Conservation (phyloP, 441 rosid genomes). For the Populus hybrid region DNA sequence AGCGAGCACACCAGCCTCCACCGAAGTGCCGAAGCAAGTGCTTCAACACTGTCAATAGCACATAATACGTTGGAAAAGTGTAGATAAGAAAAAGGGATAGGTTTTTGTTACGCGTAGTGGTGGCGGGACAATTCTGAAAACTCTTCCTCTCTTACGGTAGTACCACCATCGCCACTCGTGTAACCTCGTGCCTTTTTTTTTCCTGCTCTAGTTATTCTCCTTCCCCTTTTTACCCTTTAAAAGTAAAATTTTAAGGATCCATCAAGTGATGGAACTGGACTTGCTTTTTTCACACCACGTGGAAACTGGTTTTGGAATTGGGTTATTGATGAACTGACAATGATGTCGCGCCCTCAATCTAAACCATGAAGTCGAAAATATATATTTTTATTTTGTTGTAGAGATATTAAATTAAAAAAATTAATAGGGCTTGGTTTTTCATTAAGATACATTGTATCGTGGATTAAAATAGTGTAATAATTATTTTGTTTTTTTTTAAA, state of each 20-base stretch:
- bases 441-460: too few species aligned
- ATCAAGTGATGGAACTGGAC: too few species aligned
- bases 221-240: not conserved
- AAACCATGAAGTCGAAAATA: not conserved
- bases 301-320: not conserved
- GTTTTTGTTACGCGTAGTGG: slow-evolving; percentile 20
- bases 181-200: not conserved
- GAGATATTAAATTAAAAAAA: not conserved
- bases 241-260: not conserved
- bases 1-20: slow-evolving; percentile 25
- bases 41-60: slow-evolving; percentile 16
- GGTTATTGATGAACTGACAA: not conserved
- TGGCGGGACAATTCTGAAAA: slow-evolving; percentile 24
- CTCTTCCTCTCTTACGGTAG: not conserved
- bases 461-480: not conserved
- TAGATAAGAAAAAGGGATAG: not conserved
- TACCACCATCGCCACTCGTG: slow-evolving; percentile 4
- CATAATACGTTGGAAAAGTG: not conserved
- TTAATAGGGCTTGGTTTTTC: too few species aligned
- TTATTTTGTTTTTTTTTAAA: too few species aligned
- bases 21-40: slow-evolving; percentile 16
- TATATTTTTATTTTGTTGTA: too few species aligned
- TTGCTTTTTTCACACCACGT: not conserved
- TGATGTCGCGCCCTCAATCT: not conserved
- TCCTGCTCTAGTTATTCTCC: not conserved